Conservation (phyloP, 1,139 yeast genomes). For the Kazachstania sp. region DNA sequence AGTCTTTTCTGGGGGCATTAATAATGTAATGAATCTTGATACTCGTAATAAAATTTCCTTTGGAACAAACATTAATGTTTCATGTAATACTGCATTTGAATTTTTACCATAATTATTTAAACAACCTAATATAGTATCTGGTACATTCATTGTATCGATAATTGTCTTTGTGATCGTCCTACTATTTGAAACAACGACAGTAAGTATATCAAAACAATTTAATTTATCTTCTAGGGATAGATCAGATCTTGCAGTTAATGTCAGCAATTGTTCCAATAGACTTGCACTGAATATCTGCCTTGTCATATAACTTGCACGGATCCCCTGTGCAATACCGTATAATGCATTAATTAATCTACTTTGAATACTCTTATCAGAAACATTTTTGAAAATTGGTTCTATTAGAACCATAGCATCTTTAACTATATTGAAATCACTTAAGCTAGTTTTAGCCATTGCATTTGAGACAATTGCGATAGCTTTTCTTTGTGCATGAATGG, state of each 20-base stretch:
- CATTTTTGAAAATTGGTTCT: constrained; percentile 51
- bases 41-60: constrained; percentile 53
- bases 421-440: constrained; percentile 37
- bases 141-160: constrained; percentile 14
- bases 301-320: constrained; percentile 13
- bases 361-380: constrained; percentile 38
- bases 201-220: constrained; percentile 23
- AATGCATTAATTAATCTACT: constrained; percentile 18
- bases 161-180: constrained; percentile 14
- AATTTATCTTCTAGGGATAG: constrained; percentile 19
- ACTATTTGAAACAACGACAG: constrained; percentile 17
- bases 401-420: constrained; percentile 54
- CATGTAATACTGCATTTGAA: constrained; percentile 29
- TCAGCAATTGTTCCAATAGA: constrained; percentile 15
- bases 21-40: constrained; percentile 47
- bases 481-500: constrained; percentile 82
- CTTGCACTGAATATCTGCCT: constrained; percentile 20
- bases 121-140: constrained; percentile 14
- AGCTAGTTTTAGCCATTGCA: constrained; percentile 48
- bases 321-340: constrained; percentile 22
- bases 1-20: constrained; percentile 42
- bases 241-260: constrained; percentile 17
- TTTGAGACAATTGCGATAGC: constrained; percentile 73
- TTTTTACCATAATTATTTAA: constrained; percentile 18
- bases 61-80: constrained; percentile 68